Conservation (phyloP, 2,329 filamentous ascomycete genomes). For the Macrophomina pseudophaseolina region DNA sequence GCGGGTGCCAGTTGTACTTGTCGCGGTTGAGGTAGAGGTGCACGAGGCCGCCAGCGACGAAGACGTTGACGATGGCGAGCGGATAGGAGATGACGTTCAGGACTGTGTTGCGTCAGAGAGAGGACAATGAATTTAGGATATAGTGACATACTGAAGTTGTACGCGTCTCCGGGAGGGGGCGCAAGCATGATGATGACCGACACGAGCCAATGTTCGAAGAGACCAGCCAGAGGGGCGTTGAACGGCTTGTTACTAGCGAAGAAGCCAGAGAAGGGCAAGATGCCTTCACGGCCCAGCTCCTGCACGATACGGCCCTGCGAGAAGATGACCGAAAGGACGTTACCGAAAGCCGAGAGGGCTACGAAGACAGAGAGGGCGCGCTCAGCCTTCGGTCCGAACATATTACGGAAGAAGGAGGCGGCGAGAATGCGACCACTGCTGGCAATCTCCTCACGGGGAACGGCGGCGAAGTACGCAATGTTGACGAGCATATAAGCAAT, state of each 20-base stretch:
- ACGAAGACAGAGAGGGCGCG: conserved; percentile 68
- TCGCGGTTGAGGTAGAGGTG: conserved; percentile 52
- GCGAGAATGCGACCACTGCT: conserved; percentile 61
- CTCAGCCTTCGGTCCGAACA: conserved; percentile 59
- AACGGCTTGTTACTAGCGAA: conserved; percentile 70
- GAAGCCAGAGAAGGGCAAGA: conserved; percentile 67
- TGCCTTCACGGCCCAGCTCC: conserved; percentile 68
- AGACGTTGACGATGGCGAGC: conserved; percentile 61
- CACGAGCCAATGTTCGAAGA: conserved; percentile 68
- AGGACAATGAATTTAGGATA: background rate
- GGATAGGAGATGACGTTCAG: conserved; percentile 67
- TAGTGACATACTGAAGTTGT: conserved; percentile 61
- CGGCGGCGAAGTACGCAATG: conserved; percentile 69
- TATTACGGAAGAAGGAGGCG: conserved; percentile 63
- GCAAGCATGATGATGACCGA: conserved; percentile 70
- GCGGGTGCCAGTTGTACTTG: conserved; percentile 55
- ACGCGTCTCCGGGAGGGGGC: conserved; percentile 70
- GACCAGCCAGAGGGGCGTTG: conserved; percentile 65
- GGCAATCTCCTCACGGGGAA: conserved; percentile 61
- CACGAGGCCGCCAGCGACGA: conserved; percentile 56
- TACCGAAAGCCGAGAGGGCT: conserved; percentile 70
- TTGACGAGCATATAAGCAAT: conserved; percentile 71
- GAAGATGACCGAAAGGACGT: conserved; percentile 71
- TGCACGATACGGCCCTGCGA: conserved; percentile 70
- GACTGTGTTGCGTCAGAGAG: conserved; percentile 9